Evolutionary conservation across 2,329 filamentous ascomycete genomes (phyloP), one percentile per base, ranked within the genome.

Genomic region (Fusarium chuoi): DNA sequence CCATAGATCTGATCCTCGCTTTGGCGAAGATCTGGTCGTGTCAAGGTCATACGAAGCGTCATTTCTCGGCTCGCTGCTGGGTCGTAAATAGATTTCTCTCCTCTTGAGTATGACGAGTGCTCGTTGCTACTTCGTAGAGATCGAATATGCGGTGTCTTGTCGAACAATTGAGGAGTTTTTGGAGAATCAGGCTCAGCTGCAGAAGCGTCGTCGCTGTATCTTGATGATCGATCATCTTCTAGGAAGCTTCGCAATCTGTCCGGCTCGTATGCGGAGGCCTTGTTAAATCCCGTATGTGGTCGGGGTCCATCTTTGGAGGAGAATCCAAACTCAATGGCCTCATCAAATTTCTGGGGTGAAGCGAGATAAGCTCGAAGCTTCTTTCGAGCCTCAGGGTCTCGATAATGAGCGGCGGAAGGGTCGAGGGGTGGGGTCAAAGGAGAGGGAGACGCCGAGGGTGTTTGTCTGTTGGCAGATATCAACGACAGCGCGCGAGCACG

Each of bases 41-140:
- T 98, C 62, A 98, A 88, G 0, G 96, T 98, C 95, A 98, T 97
- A 55, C 95, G 93, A 55, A 98, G 84, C 6, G 96, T 98, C 95
- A 98, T 98, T 82, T 98, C 95, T 39, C 95, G 79, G 62, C 90
- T 92, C 39, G 88, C 87, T 0, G 87, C 84, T 5, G 89, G 83
- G 10, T 85, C 86, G 54, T 89, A 88, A 17, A 85, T 82, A 75
- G 88, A 45, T 38, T 70, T 87, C 65, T 85, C 85, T 42, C 77
- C 75, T 69, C 83, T 83, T 65, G 77, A 70, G 41, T 79, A 38
- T 35, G 62, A 42, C 10, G 76, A 72, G 26, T 78, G 75, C 38
- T 81, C 80, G 14, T 78, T 76, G 26, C 73, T 78, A 28, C 64
- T 77, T 22, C 78, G 75, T 18, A 80, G 59, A 3, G 81, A 79